Conservation (phyloP, 441 rosid species). For the Euphorbia schlechtendalii region DNA sequence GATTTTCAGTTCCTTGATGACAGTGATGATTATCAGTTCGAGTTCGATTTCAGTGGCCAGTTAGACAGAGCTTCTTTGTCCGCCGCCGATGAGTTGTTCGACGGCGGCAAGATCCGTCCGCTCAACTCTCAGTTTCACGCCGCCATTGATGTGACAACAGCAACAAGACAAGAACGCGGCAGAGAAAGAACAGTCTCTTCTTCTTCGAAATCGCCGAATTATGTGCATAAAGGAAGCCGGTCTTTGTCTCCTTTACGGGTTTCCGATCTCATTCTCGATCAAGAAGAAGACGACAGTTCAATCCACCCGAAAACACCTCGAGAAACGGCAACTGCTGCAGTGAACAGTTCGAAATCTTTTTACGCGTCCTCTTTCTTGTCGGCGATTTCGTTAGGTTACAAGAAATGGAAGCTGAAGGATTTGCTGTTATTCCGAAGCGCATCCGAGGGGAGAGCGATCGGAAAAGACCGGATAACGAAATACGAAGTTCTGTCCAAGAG, state of each 20-base stretch:
- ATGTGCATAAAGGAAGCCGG: conserved; percentile 55
- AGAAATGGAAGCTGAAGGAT: conserved; percentile 78
- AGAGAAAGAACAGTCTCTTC: conserved; percentile 30
- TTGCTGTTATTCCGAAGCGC: conserved; percentile 75
- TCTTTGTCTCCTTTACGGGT: conserved; percentile 73
- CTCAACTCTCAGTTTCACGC: conserved; percentile 32
- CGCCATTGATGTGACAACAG: conserved; percentile 30
- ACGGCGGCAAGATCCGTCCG: conserved; percentile 80
- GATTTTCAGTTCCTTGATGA: conserved; percentile 6
- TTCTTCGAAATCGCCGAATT: conserved; percentile 22
- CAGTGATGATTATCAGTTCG: conserved; percentile 37
- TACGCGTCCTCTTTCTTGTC: conserved; percentile 46
- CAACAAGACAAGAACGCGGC: conserved; percentile 32
- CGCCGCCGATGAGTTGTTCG: conserved; percentile 80
- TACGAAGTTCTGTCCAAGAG: conserved; percentile 40
- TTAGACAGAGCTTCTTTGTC: conserved; percentile 52
- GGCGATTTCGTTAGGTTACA: conserved; percentile 46
- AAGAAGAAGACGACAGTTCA: conserved; percentile 30
- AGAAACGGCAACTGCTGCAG: conserved; percentile 10
- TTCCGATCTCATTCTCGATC: conserved; percentile 50
- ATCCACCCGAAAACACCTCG: conserved; percentile 7
- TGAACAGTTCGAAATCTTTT: conserved; percentile 27
- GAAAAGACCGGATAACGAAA: conserved; percentile 42
- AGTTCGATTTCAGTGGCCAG: conserved; percentile 78
- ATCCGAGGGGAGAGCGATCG: conserved; percentile 73